Base-by-base conservation (phyloP, 192 early-diverging fungal species). In the Entomortierella beljakovae region DNA sequence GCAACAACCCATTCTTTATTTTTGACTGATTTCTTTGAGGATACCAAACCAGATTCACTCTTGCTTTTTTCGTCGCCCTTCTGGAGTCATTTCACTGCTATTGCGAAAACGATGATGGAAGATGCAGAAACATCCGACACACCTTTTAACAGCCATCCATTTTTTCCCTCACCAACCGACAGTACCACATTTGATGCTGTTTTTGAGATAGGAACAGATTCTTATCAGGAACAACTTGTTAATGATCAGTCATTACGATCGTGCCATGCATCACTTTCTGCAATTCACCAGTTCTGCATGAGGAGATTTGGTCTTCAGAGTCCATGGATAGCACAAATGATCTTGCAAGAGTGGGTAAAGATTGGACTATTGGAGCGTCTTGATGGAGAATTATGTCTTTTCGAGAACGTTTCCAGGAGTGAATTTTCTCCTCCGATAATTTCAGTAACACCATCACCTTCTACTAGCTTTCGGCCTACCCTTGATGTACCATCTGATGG, bases 341-440 rank as follows among this genome's bases (percentile, higher is more conserved):
- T 89, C 16, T 46, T 89, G 32, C 88, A 89, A 59, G 86, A 89
- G 48, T 79, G 87, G 74, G 65, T 72, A 43, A 86, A 88, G 64
- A 46, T 87, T 33, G 88, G 88, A 20, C 72, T 89, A 11, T 70
- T 89, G 60, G 86, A 89, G 62, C 66, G 85, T 10, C 52, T 81
- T 20, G 85, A 89, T 68, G 88, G 83, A 34, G 59, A 80, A 32
- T 32, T 79, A 37, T 43, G 34, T 60, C 31, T 79, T 0, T 79
- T 79, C 48, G 75, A 79, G 34, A 20, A 34, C 23, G 46, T 26
- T 9, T n/a, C 42, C 42, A 15, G 13, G 53, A 42, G 25, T 7
- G 25, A 6, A 31, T 13, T 15, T n/a, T 26, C 50, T 35, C 34
- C 61, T 25, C n/a, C 50, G 1, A 2, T 34, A 6, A 15, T 23